phyloP scores from a whole-genome alignment of 2,329 filamentous ascomycete genomes.

The Ceratocystis alfenasii region DNA sequence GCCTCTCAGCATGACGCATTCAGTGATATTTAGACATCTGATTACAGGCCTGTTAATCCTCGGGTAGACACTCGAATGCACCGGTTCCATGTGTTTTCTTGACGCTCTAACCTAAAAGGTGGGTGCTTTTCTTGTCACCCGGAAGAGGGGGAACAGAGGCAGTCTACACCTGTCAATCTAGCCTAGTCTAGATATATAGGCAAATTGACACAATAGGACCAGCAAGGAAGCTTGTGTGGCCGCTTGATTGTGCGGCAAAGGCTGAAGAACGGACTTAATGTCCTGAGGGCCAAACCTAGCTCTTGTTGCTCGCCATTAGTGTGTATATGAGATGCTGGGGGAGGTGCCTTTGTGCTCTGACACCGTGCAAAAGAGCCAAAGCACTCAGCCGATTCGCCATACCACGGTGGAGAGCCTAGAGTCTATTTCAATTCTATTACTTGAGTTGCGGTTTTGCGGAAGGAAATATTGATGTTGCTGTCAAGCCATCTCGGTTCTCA shows the following conservation, averaged over 20 bases:
- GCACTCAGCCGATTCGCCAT: neutral
- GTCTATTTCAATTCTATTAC: neutral
- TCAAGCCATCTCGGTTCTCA: neutral
- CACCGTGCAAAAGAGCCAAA: neutral
- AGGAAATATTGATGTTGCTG: neutral
- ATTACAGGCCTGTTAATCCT: neutral
- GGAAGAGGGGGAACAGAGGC: neutral
- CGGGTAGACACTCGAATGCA: neutral
- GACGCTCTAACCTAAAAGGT: neutral
- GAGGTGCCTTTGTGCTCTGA: neutral
- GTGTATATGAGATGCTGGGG: neutral
- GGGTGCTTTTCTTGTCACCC: neutral
- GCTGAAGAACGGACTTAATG: neutral
- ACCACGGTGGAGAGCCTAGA: neutral
- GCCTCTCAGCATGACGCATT: neutral
- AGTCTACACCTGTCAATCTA: no score
- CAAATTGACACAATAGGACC: neutral
- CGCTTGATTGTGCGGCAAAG: neutral
- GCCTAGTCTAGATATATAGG: neutral
- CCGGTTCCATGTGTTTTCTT: neutral
- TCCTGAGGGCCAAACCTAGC: neutral
- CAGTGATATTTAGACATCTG: slow-evolving; percentile 1
- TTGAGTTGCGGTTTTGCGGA: neutral
- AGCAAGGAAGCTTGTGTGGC: neutral
- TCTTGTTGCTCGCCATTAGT: neutral